Base-by-base conservation (phyloP, 139 green algal species). In the Micractinium conductrix region DNA sequence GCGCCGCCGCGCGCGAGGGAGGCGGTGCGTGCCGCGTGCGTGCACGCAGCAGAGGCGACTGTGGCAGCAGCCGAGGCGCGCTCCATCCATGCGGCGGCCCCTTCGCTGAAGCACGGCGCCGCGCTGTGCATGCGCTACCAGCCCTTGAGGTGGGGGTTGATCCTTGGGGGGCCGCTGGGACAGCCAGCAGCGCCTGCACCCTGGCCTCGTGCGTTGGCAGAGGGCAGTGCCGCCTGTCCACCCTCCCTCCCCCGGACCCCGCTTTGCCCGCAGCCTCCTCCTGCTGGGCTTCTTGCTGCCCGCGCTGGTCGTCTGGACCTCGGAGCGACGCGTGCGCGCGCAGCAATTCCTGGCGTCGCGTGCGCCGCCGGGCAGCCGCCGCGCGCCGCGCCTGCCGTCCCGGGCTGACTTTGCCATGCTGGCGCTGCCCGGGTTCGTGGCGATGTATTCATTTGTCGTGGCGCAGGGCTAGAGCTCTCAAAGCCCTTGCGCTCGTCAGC, bases 101-200 rank as follows among this genome's bases (percentile, higher is more conserved):
- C 70, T 12, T 35, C 70, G 3, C 42, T 78, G 28, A 43, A 72
- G 33, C 65, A 72, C 33, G 65, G 70, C 16, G 43, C 70, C 28
- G 12, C 55, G 28, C 70, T 78, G 70, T 78, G 70, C 70, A 42
- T 78, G 70, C 70, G 70, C 42, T 78, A 78, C 42, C 70, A 78
- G 70, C 70, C 70, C 5, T 42, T 14, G 28, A 78, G 70, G 70
- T 78, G 70, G 10, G 70, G 1, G 38, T 9, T 70, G 62, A 42
- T 38, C 28, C 26, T 38, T 2, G 26, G 30, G 28, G 30, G 28
- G 62, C 5, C 6, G 62, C 30, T 70, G 62, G 30, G 58, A 33
- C 17, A 9, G 58, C 58, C 21, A 19, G 16, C 58, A 14, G 21
- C 58, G 21, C 4, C 19, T 37, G 2, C 4, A 4, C 60, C 3